These are phyloP conservation scores for Stemphylium lycopersici DNA, from an alignment of 2,329 filamentous ascomycete species.

Conservation along the genomic window DNA sequence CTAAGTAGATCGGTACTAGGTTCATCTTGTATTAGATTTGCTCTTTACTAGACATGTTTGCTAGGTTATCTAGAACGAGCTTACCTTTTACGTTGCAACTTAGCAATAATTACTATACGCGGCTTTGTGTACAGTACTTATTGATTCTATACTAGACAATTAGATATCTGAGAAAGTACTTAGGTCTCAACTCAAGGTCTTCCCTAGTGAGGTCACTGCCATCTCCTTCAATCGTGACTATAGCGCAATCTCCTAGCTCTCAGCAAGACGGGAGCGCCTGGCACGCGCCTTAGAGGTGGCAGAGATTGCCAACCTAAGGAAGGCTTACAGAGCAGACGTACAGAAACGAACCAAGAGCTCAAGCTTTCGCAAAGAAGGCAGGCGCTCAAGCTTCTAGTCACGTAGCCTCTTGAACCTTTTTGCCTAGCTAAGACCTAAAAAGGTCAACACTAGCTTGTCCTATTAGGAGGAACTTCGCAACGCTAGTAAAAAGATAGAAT, in stretches of 20 bases:
- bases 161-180: constrained; percentile 15
- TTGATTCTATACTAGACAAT: constrained; percentile 15
- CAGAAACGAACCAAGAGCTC: background rate
- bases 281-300: constrained; percentile 5
- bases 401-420: background rate
- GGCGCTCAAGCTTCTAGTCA: background rate
- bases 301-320: constrained; percentile 7
- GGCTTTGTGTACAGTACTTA: constrained; percentile 13
- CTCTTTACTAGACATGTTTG: constrained; percentile 13
- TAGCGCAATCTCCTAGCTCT: constrained; percentile 3
- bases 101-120: background rate
- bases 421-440: constrained; percentile 1
- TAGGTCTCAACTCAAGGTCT: constrained; percentile 11
- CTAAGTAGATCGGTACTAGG: constrained; percentile 20
- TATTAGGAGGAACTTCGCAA: constrained; percentile 9
- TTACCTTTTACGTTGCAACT: constrained; percentile 12
- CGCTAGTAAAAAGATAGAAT: constrained; percentile 7
- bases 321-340: background rate
- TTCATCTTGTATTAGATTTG: constrained; percentile 11
- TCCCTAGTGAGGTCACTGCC: constrained; percentile 4
- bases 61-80: constrained; percentile 19
- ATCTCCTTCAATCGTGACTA: constrained; percentile 17
- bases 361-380: background rate
- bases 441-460: constrained; percentile 1
- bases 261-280: background rate